Base-by-base conservation (phyloP, 306 rosid genomes). In the Quercus gilva region DNA sequence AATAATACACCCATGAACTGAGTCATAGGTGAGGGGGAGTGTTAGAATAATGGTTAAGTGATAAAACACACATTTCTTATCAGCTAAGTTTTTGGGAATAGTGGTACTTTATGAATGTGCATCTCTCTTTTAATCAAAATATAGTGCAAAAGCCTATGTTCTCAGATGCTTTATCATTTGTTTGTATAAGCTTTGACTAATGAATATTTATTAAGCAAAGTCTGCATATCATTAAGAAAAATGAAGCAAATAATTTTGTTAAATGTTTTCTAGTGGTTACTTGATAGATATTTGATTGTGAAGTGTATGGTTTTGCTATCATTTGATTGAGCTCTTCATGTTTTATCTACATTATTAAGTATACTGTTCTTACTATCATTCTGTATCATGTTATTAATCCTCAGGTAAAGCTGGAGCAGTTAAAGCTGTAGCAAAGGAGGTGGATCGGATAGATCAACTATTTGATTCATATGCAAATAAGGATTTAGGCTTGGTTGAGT, bases 401-500 rank as follows among this genome's bases (percentile, higher is more conserved):
- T 69, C 90, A 55, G 87, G 85, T 87, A 88, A 79, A 84, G 76
- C 79, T 73, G 76, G 45, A 41, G 45, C 90, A 55, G 87, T 84
- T 87, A 88, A 81, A 84, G 76, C 75, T 73, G 76, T 79, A 2
- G 6, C 87, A 21, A 87, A 87, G 87, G 88, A 75, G 76, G 82
- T 76, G 61, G 85, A 80, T 55, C 81, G 73, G n/a, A 86, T 84
- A 19, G 87, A 79, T 67, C 56, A 55, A 2, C 75, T 91, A n/a
- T 91, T 87, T 64, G 87, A 77, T 4, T 59, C 74, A 23, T 91
- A 91, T 5, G 76, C 85, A 28, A 89, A 91, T 76, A 76, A 82
- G 81, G 74, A 86, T 14, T 5, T 81, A 49, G 85, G 78, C 57
- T 69, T 84, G 86, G 87, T 91, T 82, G 95, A 91, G 95, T 91